Conservation (phyloP, 2,329 filamentous ascomycete species). For the Trichoderma afroharzianum region DNA sequence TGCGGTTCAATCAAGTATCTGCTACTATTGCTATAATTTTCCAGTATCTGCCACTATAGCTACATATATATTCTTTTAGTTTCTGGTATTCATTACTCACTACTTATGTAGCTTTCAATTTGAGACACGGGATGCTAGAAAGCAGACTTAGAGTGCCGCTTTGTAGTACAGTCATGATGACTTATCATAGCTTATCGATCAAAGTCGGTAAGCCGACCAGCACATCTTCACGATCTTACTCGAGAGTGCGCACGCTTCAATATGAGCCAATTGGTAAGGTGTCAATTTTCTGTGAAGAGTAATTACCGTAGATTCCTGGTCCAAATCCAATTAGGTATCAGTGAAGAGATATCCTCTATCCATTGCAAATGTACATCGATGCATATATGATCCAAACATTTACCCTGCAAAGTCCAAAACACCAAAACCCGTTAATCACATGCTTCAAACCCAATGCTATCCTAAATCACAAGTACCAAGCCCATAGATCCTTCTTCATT, state of each 20-base stretch:
- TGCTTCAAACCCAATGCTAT: not conserved
- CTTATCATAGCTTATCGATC: not conserved
- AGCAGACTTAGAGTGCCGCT: not conserved
- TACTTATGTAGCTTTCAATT: not conserved
- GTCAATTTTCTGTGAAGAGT: not conserved
- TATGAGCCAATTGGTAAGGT: not conserved
- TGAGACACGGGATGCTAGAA: not conserved
- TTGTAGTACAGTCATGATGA: not conserved
- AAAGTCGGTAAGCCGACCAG: not conserved
- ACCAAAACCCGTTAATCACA: not conserved
- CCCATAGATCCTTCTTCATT: not conserved
- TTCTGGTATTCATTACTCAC: not conserved
- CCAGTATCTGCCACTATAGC: not conserved
- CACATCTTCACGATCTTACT: not conserved
- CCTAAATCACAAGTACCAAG: not conserved
- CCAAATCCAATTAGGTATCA: not conserved
- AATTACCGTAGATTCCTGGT: not conserved
- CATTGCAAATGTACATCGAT: not conserved
- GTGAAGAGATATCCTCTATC: not conserved
- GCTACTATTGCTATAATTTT: not conserved
- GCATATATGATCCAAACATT: not conserved
- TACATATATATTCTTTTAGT: not conserved
- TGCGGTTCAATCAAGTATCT: not conserved
- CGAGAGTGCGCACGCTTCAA: not conserved
- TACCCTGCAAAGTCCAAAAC: not conserved